These are phyloP conservation scores for Emergomyces pasteurianus DNA, from an alignment of 2,329 filamentous ascomycete genomes.

Conservation along the genomic window DNA sequence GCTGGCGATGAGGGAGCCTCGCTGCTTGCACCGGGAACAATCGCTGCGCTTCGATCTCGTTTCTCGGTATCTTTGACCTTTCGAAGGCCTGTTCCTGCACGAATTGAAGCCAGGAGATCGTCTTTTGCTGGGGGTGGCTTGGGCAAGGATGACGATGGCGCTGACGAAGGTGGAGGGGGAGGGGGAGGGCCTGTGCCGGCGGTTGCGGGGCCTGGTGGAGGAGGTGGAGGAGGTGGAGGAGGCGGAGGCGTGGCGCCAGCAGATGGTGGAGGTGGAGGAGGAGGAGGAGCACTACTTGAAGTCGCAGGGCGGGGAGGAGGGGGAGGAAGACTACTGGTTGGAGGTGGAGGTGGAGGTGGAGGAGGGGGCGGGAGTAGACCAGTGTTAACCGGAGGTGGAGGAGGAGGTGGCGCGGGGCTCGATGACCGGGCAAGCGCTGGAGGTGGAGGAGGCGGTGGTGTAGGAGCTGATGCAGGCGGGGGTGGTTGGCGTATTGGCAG, in stretches of 20 bases:
- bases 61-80: slow-evolving; percentile 37
- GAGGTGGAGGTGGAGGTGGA: slow-evolving; percentile 40
- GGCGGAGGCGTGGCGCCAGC: slow-evolving; percentile 30
- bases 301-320: slow-evolving; percentile 25
- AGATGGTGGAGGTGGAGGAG: slow-evolving; percentile 30
- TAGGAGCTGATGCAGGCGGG: slow-evolving; percentile 15
- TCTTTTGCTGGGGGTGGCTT: slow-evolving; percentile 27
- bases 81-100: slow-evolving; percentile 39
- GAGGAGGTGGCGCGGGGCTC: slow-evolving; percentile 31
- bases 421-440: slow-evolving; percentile 24
- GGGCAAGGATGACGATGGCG: slow-evolving; percentile 32
- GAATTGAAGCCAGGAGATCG: slow-evolving; percentile 37
- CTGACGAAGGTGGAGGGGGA: slow-evolving; percentile 34
- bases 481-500: slow-evolving; percentile 24
- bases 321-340: slow-evolving; percentile 24
- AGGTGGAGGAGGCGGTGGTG: slow-evolving; percentile 27
- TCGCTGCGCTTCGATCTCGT: slow-evolving; percentile 34
- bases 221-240: slow-evolving; percentile 33
- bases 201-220: slow-evolving; percentile 12
- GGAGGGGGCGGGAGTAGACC: slow-evolving; percentile 38
- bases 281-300: slow-evolving; percentile 29
- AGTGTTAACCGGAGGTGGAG: slow-evolving; percentile 24
- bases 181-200: slow-evolving; percentile 20
- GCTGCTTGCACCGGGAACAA: slow-evolving; percentile 39
- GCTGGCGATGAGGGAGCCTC: slow-evolving; percentile 47